phyloP scores from a whole-genome alignment of 2,329 filamentous ascomycete species.

The Aspergillus texensis region DNA sequence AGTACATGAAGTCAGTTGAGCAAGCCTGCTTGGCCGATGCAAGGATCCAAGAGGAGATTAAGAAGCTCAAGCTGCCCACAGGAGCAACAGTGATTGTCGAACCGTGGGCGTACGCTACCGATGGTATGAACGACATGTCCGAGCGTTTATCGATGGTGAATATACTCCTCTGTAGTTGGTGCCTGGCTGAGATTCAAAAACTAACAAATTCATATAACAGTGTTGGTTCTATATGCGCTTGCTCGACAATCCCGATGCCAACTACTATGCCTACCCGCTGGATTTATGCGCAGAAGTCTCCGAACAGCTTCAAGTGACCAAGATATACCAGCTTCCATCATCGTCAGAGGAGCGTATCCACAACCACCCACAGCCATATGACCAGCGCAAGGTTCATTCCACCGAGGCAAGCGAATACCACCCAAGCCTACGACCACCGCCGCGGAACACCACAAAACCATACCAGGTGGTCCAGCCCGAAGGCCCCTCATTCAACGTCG shows the following conservation, averaged over 20 bases:
- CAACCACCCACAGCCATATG: slow-evolving; percentile 37
- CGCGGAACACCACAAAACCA: slow-evolving; percentile 39
- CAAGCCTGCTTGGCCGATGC: slow-evolving; percentile 49
- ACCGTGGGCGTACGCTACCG: slow-evolving; percentile 56
- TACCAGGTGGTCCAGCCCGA: slow-evolving; percentile 41
- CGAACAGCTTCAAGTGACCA: slow-evolving; percentile 52
- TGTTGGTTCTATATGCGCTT: slow-evolving; percentile 46
- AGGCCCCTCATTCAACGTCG: slow-evolving; percentile 36
- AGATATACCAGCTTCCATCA: slow-evolving; percentile 53
- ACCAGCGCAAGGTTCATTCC: slow-evolving; percentile 21
- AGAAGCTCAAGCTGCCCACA: slow-evolving; percentile 47
- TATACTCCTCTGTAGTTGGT: too few species aligned
- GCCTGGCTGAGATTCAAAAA: neutral
- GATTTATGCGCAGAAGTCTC: slow-evolving; percentile 57
- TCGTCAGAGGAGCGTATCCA: slow-evolving; percentile 45
- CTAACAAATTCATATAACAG: slow-evolving; percentile 9
- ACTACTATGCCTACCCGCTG: slow-evolving; percentile 62
- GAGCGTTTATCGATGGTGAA: slow-evolving; percentile 54
- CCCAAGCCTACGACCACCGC: slow-evolving; percentile 32
- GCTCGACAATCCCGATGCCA: slow-evolving; percentile 50
- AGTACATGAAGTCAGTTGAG: slow-evolving; percentile 54
- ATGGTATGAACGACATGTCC: slow-evolving; percentile 54
- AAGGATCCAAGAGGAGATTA: slow-evolving; percentile 45
- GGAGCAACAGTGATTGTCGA: slow-evolving; percentile 53
- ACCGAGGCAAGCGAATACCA: slow-evolving; percentile 38